Base-by-base conservation (phyloP, 352 stramenopile species). In the Phytophthora podocarpi region DNA sequence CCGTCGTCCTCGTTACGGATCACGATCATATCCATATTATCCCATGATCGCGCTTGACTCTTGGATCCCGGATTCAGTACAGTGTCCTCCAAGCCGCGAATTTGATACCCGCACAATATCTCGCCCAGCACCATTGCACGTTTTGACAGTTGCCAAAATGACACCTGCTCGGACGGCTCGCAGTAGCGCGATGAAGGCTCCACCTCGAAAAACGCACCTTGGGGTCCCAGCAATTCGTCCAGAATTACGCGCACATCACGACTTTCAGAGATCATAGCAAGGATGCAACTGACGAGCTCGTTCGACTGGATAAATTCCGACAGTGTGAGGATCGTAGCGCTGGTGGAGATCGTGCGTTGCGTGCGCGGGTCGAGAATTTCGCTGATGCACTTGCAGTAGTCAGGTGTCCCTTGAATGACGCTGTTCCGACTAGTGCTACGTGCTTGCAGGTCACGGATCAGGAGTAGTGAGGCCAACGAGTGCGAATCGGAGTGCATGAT, bases 291-390 rank as follows among this genome's bases (percentile, higher is more conserved):
- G 15, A 96, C 76, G 10, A 96, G 72, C 45, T 96, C 82, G 43
- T 96, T 97, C 11, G 87, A 96, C 70, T 95, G 87, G 41, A 96
- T 91, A 53, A 96, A 96, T 20, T 94, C 85, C 1, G 82, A 93
- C 4, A 91, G 72, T 26, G 72, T 70, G n/a, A 90, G 64, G 18
- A 96, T 93, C 0, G 78, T 89, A 16, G 64, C 60, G 50, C 82
- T 92, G 6, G 73, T 89, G 4, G 82, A 84, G 34, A 96, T 93
- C 2, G 90, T 90, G 12, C 80, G 80, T 56, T 94, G 87, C 20
- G 88, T 97, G 2, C 87, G 67, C n/a, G 85, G 86, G 35, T 97
- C 87, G 8, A 97, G 63, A 48, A 96, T 93, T 54, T 96, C 89
- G 41, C 78, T 90, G 43, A 96, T 95, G 41, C 82, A 91, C 41